Conservation (phyloP, 2,329 filamentous ascomycete genomes). For the Neoascochyta sp. region DNA sequence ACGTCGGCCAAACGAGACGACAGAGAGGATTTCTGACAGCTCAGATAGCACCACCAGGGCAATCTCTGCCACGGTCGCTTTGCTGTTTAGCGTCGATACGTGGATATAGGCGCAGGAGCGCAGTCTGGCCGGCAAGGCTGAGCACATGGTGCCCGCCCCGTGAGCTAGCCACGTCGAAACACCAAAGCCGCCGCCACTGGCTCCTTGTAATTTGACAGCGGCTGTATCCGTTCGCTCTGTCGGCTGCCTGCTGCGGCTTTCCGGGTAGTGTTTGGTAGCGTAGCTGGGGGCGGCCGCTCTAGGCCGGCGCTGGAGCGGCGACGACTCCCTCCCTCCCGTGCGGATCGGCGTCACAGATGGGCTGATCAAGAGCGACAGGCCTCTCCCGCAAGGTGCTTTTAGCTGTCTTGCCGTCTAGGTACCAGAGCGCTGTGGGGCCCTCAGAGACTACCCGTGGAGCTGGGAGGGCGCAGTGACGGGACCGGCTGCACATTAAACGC, state of each 20-base stretch:
- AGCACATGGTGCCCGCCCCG: slow-evolving; percentile 9
- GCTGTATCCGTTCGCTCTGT: too few relatives aligned
- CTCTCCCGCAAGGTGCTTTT: too few relatives aligned
- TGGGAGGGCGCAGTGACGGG: too few relatives aligned
- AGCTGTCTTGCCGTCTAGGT: too few relatives aligned
- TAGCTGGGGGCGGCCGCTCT: too few relatives aligned
- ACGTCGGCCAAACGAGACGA: slow-evolving; percentile 28
- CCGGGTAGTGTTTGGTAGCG: too few relatives aligned
- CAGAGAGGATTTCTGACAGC: slow-evolving; percentile 20
- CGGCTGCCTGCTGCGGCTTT: too few relatives aligned
- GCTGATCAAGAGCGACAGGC: slow-evolving; percentile 7
- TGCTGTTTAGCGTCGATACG: slow-evolving; percentile 12
- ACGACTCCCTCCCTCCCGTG: too few relatives aligned
- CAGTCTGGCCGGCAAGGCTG: slow-evolving; percentile 12
- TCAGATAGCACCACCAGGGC: slow-evolving; percentile 26
- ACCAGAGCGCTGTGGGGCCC: too few relatives aligned
- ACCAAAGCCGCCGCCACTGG: slow-evolving; percentile 11
- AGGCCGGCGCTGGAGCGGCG: too few relatives aligned
- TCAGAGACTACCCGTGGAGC: too few relatives aligned
- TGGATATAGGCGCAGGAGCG: slow-evolving; percentile 4
- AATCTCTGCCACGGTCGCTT: slow-evolving; percentile 15
- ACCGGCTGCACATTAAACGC: too few relatives aligned
- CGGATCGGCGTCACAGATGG: slow-evolving; percentile 13
- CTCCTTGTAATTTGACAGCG: slow-evolving; percentile 10
- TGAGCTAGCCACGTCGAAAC: slow-evolving; percentile 25